Evolutionary conservation across 495 filamentous ascomycete species (phyloP).

Genomic region (Podospora bellae-mahoneyi): DNA sequence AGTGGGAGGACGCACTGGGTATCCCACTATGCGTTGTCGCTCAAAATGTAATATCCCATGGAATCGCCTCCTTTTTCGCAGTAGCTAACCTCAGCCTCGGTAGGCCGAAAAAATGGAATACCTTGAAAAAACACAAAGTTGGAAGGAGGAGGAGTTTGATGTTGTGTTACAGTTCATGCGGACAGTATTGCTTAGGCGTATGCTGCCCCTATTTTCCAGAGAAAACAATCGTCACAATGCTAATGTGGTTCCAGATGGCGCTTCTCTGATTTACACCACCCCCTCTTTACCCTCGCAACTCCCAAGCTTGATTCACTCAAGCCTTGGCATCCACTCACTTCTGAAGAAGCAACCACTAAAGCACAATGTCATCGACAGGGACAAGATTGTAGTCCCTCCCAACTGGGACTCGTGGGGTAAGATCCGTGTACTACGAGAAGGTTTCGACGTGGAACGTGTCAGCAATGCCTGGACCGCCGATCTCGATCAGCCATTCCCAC

Average conservation of each 20-base stretch:
- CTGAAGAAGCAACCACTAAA: constrained; percentile 78
- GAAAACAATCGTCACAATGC: constrained; percentile 22
- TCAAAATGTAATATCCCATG: constrained; percentile 66
- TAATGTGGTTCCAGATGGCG: constrained; percentile 59
- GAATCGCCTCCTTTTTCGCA: background rate
- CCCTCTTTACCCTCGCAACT: constrained; percentile 74
- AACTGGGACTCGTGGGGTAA: constrained; percentile 99
- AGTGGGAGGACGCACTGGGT: constrained; percentile 90
- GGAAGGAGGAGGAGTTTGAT: constrained; percentile 94
- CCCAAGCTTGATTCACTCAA: constrained; percentile 79
- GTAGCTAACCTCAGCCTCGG: constrained; percentile 25
- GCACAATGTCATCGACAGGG: constrained; percentile 93
- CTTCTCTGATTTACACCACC: constrained; percentile 86
- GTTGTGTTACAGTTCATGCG: constrained; percentile 84
- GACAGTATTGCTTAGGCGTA: constrained; percentile 83
- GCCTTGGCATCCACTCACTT: constrained; percentile 84
- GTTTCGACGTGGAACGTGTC: constrained; percentile 85
- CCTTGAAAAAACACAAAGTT: constrained; percentile 79
- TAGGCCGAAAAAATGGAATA: constrained; percentile 87
- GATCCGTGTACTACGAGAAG: constrained; percentile 88
- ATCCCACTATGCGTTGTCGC: constrained; percentile 89
- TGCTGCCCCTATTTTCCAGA: constrained; percentile 23
- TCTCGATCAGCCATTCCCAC: constrained; percentile 55
- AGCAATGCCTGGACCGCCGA: constrained; percentile 83
- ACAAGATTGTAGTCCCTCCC: constrained; percentile 88